These are phyloP conservation scores for Periconia digitata DNA, from an alignment of 2,329 filamentous ascomycete genomes.

Conservation along the genomic window DNA sequence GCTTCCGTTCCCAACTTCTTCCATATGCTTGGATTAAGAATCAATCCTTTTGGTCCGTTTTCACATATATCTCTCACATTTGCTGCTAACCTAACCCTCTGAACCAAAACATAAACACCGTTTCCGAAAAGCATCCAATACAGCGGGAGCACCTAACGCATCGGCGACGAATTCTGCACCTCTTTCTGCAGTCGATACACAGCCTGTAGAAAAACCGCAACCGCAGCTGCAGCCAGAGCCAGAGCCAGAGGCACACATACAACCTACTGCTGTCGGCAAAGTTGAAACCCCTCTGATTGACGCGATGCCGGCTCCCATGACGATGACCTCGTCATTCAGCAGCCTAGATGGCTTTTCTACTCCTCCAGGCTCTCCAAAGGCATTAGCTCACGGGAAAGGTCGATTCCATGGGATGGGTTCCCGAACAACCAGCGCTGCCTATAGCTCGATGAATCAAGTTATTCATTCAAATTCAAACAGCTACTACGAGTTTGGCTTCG, in stretches of 20 bases:
- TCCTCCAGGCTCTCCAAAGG: constrained; percentile 1
- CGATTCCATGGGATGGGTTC: not conserved
- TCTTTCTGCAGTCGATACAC: not conserved
- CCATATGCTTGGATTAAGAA: constrained; percentile 14
- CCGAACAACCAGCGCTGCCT: constrained; percentile 1
- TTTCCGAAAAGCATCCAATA: not conserved
- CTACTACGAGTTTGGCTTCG: constrained; percentile 35
- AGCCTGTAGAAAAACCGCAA: not conserved
- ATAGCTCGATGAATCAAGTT: constrained; percentile 2
- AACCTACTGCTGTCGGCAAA: not conserved
- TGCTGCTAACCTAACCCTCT: not conserved
- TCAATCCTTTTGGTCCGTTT: constrained; percentile 13
- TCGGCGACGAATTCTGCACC: not conserved
- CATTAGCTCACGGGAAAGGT: constrained; percentile 3
- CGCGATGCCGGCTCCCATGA: constrained; percentile 3
- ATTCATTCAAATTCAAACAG: not conserved
- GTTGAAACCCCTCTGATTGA: not conserved
- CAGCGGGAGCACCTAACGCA: not conserved
- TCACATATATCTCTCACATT: not conserved
- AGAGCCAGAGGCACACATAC: too few species aligned
- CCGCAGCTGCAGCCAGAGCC: too few species aligned
- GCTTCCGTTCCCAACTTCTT: not conserved
- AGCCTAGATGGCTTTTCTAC: not conserved
- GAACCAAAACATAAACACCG: constrained; percentile 5
- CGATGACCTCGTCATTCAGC: not conserved